These are phyloP conservation scores for Diutina pseudorugosa DNA, from an alignment of 1,139 yeast species.

Conservation along the genomic window DNA sequence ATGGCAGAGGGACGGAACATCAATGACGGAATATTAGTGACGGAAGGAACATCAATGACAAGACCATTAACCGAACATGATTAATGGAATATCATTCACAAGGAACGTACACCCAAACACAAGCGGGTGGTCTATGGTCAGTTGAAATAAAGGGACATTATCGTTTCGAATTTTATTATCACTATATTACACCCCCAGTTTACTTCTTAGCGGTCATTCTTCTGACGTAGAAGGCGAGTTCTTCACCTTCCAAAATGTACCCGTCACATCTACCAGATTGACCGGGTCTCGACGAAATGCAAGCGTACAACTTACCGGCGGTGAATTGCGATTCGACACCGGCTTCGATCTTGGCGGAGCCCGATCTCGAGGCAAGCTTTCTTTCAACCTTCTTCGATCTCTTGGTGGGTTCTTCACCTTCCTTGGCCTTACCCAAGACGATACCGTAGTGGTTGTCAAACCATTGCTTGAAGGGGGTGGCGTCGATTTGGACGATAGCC, in stretches of 20 bases:
- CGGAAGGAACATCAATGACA: too few relatives aligned
- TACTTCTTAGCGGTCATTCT: slow-evolving; percentile 99
- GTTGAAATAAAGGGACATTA: too few relatives aligned
- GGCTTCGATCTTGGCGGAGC: slow-evolving; percentile 71
- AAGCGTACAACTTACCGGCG: slow-evolving; percentile 98
- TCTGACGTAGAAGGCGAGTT: slow-evolving; percentile 99
- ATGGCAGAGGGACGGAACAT: too few relatives aligned
- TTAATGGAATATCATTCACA: too few relatives aligned
- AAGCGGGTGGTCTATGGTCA: too few relatives aligned
- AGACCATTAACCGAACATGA: too few relatives aligned
- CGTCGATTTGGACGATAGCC: slow-evolving; percentile 98
- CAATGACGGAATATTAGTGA: too few relatives aligned
- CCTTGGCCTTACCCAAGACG: slow-evolving; percentile 76
- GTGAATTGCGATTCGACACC: slow-evolving; percentile 93
- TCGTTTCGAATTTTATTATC: neutral
- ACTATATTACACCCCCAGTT: slow-evolving; percentile 12
- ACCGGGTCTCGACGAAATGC: slow-evolving; percentile 99
- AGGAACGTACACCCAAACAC: too few relatives aligned
- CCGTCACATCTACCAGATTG: slow-evolving; percentile 99
- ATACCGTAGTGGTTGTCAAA: slow-evolving; percentile 97
- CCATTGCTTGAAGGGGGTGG: slow-evolving; percentile 99
- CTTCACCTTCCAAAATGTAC: slow-evolving; percentile 99
- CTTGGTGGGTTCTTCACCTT: slow-evolving; percentile 38
- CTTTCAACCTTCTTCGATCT: slow-evolving; percentile 79
- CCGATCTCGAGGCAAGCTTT: slow-evolving; percentile 87